Evolutionary conservation across 768 basidiomycete species (phyloP).

Genomic region (Mycena galericulata): DNA sequence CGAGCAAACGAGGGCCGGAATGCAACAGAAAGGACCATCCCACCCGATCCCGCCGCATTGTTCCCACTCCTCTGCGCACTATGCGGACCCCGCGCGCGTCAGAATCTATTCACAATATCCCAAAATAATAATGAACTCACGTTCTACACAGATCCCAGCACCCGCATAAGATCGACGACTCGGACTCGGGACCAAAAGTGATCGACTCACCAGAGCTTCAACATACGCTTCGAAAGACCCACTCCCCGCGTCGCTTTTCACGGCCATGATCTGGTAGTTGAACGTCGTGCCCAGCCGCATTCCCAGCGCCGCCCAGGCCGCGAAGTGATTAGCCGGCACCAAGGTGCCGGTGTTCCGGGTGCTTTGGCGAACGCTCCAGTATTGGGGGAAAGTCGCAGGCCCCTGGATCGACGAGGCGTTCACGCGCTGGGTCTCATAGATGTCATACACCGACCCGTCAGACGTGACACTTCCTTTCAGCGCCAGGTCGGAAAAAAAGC

Average conservation of each 20-base stretch:
- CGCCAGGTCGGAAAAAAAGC: conserved; percentile 48
- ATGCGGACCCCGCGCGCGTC: neutral
- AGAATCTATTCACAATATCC: neutral
- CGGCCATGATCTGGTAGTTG: conserved; percentile 46
- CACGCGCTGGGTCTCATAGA: conserved; percentile 51
- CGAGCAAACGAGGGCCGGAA: neutral
- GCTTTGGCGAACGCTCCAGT: conserved; percentile 47
- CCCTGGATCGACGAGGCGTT: conserved; percentile 59
- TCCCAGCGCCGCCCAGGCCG: conserved; percentile 41
- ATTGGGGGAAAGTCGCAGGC: conserved; percentile 58
- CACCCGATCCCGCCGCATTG: neutral
- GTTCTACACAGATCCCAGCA: neutral
- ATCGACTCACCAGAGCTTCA: no score
- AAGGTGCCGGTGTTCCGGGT: neutral
- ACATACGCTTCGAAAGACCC: conserved; percentile 29
- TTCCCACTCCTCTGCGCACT: neutral
- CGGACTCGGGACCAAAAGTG: no score
- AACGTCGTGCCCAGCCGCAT: conserved; percentile 39
- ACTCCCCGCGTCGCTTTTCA: conserved; percentile 42
- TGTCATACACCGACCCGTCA: conserved; percentile 57
- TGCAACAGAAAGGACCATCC: neutral
- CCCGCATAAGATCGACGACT: no score
- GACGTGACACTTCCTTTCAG: conserved; percentile 52
- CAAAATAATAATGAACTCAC: neutral
- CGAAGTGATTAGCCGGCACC: conserved; percentile 42